Base-by-base conservation (phyloP, 352 stramenopile genomes). In the Globisporangium irregulare region DNA sequence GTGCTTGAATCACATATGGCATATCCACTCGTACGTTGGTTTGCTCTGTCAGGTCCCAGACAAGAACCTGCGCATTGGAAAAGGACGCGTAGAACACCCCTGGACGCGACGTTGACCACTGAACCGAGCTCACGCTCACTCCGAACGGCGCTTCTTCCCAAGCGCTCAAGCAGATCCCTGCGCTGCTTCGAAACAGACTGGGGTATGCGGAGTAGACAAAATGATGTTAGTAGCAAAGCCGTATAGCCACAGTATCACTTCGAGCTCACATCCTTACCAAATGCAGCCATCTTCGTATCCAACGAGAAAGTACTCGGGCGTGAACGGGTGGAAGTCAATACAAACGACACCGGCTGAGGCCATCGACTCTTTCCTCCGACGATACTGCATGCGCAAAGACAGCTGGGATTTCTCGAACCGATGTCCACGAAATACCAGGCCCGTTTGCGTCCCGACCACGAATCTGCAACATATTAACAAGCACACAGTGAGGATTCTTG, bases 271-370 rank as follows among this genome's bases (percentile, higher is more conserved):
- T 9, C 48, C 66, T 55, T 54, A 85, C 78, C 79, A 85, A 15
- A 89, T 74, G 12, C 69, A 68, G 32, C 82, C 84, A 48, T 92
- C 84, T 43, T 77, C 73, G 51, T 89, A 92, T 0, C 84, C 84
- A 1, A 79, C 84, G 24, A 92, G 77, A 46, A 92, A 91, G 69
- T 90, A 90, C 25, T 75, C 62, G 0, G 64, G 24, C 12, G 75
- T 53, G 25, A 84, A 79, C 22, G 82, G 82, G 62, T 90, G 77
- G 41, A 87, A 89, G 14, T 73, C 82, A 46, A 91, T 79, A 48
- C 65, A 75, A 1, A 82, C 79, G 41, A 88, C 79, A 15, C 62
- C 78, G 50, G 57, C 64, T 25, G 53, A 24, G 8, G 18, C 22
- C 38, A 58, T n/a, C 9, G 0, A 22, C 25, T 22, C 53, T 24